Base-by-base conservation (phyloP, 176 grass and related monocot genomes). In the Cenchrus purpureus region DNA sequence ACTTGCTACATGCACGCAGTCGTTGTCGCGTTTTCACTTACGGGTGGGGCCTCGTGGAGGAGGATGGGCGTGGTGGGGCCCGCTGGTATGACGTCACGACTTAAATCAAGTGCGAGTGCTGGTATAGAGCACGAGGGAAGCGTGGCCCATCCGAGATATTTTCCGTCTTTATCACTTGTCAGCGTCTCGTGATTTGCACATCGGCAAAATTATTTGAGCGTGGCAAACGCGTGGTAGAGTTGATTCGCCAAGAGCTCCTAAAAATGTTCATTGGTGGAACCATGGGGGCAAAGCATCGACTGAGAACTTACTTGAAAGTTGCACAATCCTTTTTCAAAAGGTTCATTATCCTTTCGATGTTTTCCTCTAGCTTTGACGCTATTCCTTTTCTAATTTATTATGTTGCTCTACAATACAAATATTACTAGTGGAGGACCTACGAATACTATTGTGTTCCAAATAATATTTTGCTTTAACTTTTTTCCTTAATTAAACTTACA, bases 41-140 rank as follows among this genome's bases (percentile, higher is more conserved):
- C 88, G 13, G 8, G 78, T 89, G 88, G 64, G 64, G 78, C 13
- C 61, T 20, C 1, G 0, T 0, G 0, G 12, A 37, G 0, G 1
- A 20, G 34, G 16, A 3, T 8, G n/a, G 1, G 2, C 1, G 4
- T 43, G 3, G 10, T 4, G 77, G 66, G 72, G 3, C 71, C 87
- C 70, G 0, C 37, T 37, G 3, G 34, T 37, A 37, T 37, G 34
- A 37, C 34, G 34, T 37, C 34, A 37, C 34, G 34, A 37, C 34
- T 37, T 6, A n/a, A 65, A 44, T 58, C 10, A 28, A 62, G 9
- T 31, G 2, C 2, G 19, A 51, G 52, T 5, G 19, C 0, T 12
- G 12, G 56, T 7, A 11, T 31, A 70, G 16, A 80, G 61, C 88
- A 89, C 83, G 83, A 86, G 83, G 72, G 64, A 55, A 29, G 40